Evolutionary conservation across 805 yeast genomes (phyloP), one percentile per base, ranked within the genome.

Genomic region (Spathaspora sp.): DNA sequence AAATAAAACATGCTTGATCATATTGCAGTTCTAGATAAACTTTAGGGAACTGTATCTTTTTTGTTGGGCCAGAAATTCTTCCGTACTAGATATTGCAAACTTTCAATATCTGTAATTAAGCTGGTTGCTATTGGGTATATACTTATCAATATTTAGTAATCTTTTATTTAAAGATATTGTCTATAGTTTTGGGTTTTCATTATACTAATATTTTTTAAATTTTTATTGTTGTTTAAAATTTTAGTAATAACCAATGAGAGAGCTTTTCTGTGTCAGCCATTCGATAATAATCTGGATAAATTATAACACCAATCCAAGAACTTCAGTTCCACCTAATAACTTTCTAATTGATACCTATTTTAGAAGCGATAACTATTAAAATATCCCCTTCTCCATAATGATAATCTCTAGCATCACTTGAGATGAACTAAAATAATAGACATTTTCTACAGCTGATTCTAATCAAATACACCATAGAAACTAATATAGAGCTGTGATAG

Each of bases 71-170:
- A 60, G n/a, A 28, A 6, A 7, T 9, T 19, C 46, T 1, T 45
- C 49, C 5, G 45, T 46, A 48, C 67, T 1, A 83, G 77, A 16
- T 84, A 81, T 66, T 88, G 94, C 50, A 87, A 72, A 48, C 78
- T 80, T 62, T 86, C 90, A 38, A 87, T 70, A 55, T 83, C 87
- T 6, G 88, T 79, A 48, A 87, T 76, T 39, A 86, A 79, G 52
- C 83, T 73, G 6, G 91, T 82, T 47, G 85, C 78, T 62, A 83
- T 85, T n/a, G n/a, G n/a, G n/a, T 66, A 78, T 75, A 61, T 85
- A 85, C 63, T 88, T 88, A 63, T 86, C 94, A 55, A 87, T 80
- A 61, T 88, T 87, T 60, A 88, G 80, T 56, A 86, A 71, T 58
- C 79, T 80, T 60, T 80, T 82, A 55, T 76, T 76, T 59, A 81